phyloP scores from a whole-genome alignment of 805 yeast genomes.

The Spencermartinsiella europaea region DNA sequence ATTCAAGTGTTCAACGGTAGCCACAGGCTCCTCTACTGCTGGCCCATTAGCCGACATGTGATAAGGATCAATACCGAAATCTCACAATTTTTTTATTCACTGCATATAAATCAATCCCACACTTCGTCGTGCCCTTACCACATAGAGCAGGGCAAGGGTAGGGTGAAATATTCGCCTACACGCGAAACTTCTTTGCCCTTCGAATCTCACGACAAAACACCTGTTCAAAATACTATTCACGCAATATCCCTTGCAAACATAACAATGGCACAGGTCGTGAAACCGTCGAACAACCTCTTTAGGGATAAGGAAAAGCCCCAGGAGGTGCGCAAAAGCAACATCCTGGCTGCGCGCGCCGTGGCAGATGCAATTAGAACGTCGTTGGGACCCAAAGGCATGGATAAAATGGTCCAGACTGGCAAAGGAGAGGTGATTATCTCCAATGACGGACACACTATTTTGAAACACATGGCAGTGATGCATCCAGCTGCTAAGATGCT shows the following conservation, averaged over 20 bases:
- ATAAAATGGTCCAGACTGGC: slow-evolving; percentile 90
- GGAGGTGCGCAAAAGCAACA: slow-evolving; percentile 85
- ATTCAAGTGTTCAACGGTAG: slow-evolving; percentile 35
- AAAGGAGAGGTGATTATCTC: slow-evolving; percentile 90
- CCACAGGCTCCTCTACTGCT: slow-evolving; percentile 12
- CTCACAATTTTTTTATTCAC: too few species aligned
- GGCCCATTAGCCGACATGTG: slow-evolving; percentile 5
- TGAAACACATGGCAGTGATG: slow-evolving; percentile 95
- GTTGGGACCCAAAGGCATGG: slow-evolving; percentile 99
- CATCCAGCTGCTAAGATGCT: slow-evolving; percentile 98
- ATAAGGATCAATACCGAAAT: slow-evolving; percentile 35
- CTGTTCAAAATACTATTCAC: too few species aligned
- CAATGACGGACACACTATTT: slow-evolving; percentile 96
- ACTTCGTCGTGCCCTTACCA: too few species aligned
- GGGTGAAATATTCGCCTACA: too few species aligned
- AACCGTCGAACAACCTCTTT: slow-evolving; percentile 37
- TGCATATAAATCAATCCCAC: too few species aligned
- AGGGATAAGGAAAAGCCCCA: slow-evolving; percentile 92
- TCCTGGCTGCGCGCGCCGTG: slow-evolving; percentile 89
- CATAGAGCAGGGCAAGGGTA: too few species aligned
- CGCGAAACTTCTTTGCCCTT: too few species aligned
- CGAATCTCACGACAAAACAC: too few species aligned
- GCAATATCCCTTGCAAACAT: too few species aligned
- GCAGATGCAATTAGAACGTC: slow-evolving; percentile 95
- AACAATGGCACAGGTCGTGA: slow-evolving; percentile 16